Evolutionary conservation across 495 filamentous ascomycete genomes (phyloP), one percentile per base, ranked within the genome.

Genomic region (Tetracladium setigerum): DNA sequence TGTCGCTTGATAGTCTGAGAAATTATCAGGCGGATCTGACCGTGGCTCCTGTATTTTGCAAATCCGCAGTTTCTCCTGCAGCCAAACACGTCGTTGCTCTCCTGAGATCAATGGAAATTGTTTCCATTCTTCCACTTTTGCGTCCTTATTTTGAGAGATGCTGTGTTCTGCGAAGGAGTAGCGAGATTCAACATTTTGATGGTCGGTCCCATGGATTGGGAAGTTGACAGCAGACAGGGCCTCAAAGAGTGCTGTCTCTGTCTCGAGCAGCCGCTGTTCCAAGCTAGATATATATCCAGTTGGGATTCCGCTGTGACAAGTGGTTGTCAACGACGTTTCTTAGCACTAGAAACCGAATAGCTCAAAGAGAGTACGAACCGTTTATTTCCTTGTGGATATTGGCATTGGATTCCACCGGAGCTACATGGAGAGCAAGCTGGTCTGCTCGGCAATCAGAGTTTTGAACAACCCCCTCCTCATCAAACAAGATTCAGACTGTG

Each of bases 81-180:
- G 30, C 41, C 41, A 44, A 31, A 24, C 19, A 13, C 30, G 41
- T 18, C 24, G 41, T 24, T 44, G 41, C 18, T 44, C 41, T 27
- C 13, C 18, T 7, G 24, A 44, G 19, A 4, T 17, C 6, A 44
- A 32, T 14, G 41, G 41, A 12, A 44, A 24, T 14, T 24, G 17
- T 17, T 44, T 44, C 41, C 41, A 44, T 30, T 44, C 41, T 2
- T 44, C 41, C 3, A 32, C 24, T 17, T 44, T 44, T 14, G 41
- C 17, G 2, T 44, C 41, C 30, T 24, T 44, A 24, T 7, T 27
- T 13, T 44, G 41, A 5, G 18, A 6, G 13, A 24, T 4, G 24
- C 24, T 44, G 6, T 5, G 13, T n/a, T 31, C 24, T 7, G 24
- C 6, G 30, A 44, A 44, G 6, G 4, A 13, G 9, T 30, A n/a